A percentile compares a stretch with the other conserved stretches of the same genome.
These are phyloP conservation scores for Pelargonium myrrhifolium DNA, from an alignment of 441 rosid genomes.

Conservation along the genomic window DNA sequence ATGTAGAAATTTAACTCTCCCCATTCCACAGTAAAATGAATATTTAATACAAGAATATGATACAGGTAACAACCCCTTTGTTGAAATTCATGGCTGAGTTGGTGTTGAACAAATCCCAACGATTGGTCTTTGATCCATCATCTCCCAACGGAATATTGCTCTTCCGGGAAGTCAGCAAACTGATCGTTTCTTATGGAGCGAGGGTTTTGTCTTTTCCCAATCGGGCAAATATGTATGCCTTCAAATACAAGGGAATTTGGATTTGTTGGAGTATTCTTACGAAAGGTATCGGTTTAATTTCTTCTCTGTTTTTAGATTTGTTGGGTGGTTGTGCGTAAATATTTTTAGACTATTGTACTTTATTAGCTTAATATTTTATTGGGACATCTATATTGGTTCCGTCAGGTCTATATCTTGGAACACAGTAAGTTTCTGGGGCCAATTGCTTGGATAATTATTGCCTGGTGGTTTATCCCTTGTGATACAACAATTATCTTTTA, in stretches of 20 bases:
- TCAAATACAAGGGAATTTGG: conserved; percentile 98
- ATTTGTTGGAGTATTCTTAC: conserved; percentile 81
- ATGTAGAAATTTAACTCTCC: conserved; percentile 5
- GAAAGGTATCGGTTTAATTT: conserved; percentile 53
- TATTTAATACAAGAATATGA: conserved; percentile 17
- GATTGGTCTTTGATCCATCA: conserved; percentile 87
- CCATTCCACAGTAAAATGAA: background rate
- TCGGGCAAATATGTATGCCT: conserved; percentile 87
- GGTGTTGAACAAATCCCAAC: conserved; percentile 90
- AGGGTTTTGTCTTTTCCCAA: conserved; percentile 91
- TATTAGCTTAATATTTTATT: background rate
- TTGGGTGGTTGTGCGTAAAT: background rate
- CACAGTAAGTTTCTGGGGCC: background rate
- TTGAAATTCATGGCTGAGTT: conserved; percentile 98
- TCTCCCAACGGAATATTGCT: conserved; percentile 99
- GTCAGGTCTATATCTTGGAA: background rate
- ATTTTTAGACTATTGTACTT: background rate
- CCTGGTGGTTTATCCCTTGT: background rate
- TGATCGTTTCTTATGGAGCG: conserved; percentile 91
- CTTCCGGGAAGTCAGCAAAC: conserved; percentile 98
- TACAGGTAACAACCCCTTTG: conserved; percentile 93
- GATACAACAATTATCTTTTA: background rate
- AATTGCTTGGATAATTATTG: background rate
- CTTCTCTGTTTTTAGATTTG: background rate
- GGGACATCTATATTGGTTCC: background rate